These are phyloP conservation scores for Fusarium sp. DNA, from an alignment of 2,329 filamentous ascomycete species.

Conservation along the genomic window DNA sequence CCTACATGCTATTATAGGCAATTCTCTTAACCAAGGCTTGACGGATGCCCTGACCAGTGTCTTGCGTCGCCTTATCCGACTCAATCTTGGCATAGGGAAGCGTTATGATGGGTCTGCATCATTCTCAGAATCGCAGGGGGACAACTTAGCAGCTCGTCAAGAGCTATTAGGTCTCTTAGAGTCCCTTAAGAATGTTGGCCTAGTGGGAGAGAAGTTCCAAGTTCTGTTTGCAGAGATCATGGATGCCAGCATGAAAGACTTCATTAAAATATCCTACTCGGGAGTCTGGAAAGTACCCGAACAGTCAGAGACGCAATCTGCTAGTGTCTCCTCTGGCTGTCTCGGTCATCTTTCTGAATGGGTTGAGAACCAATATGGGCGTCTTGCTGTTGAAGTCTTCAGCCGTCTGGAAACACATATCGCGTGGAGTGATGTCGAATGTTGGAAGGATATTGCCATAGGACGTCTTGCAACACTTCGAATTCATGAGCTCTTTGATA, in stretches of 20 bases:
- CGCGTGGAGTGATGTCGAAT: slow-evolving; percentile 68
- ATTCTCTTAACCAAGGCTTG: slow-evolving; percentile 67
- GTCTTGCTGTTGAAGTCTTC: slow-evolving; percentile 72
- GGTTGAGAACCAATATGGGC: slow-evolving; percentile 74
- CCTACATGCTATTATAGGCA: slow-evolving; percentile 72
- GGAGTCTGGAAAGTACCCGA: slow-evolving; percentile 65
- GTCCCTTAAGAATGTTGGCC: slow-evolving; percentile 71
- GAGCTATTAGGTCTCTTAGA: slow-evolving; percentile 67
- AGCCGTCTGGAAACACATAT: slow-evolving; percentile 58
- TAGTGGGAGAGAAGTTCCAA: slow-evolving; percentile 76
- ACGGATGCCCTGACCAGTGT: slow-evolving; percentile 65
- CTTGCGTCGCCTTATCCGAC: slow-evolving; percentile 63
- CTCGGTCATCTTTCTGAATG: slow-evolving; percentile 71
- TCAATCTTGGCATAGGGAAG: slow-evolving; percentile 56
- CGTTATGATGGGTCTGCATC: slow-evolving; percentile 20
- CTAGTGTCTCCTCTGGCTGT: slow-evolving; percentile 60
- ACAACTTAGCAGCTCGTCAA: slow-evolving; percentile 55
- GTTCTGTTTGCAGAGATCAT: slow-evolving; percentile 78
- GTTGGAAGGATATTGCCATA: slow-evolving; percentile 77
- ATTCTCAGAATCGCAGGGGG: slow-evolving; percentile 34
- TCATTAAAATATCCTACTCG: slow-evolving; percentile 70
- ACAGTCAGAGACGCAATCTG: slow-evolving; percentile 18
- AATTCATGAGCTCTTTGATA: slow-evolving; percentile 80
- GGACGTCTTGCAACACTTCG: slow-evolving; percentile 75
- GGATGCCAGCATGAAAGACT: slow-evolving; percentile 71